Evolutionary conservation across 129 eudicot genomes (phyloP), one percentile per base, ranked within the genome.

Genomic region (Pseudognaphalium luteoalbum): DNA sequence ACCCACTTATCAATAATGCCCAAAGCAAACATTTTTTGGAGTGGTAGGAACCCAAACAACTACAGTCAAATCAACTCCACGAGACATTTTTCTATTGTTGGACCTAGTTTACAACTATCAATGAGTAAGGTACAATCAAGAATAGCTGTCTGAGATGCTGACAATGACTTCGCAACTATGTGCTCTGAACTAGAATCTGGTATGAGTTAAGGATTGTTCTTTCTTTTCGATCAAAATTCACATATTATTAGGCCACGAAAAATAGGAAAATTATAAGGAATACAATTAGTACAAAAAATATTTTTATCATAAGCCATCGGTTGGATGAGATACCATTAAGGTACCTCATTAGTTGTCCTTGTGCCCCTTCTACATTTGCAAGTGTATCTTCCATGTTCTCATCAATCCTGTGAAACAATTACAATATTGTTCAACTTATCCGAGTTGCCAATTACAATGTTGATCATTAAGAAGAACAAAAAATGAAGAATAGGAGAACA

Each of bases 341-440:
- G 81, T 88, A 88, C 87, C 87, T 86, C 75, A 85, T 86, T 76
- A 91, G 81, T 70, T 87, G 92, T 71, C 86, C 91, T 81, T 91
- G 97, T 62, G 97, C 97, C 10, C 94, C 95, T 60, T 91, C 97
- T 77, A 91, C 97, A 80, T 91, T 91, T 32, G 95, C 83, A 0
- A 91, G 73, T 0, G 97, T 87, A 72, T 90, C 96, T 28, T 90
- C 96, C 93, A 90, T 90, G 85, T 90, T 90, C 82, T 90, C 96
- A 22, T 91, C 97, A 29, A 91, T 91, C 90, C 97, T 91, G 86
- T 63, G 56, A 73, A 1, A 15, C 73, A 41, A 32, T 19, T 52
- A 8, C 11, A 4, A 39, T 7, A 52, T 32, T 20, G 20, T 76
- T 35, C 67, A 5, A 11, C 33, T 57, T 28, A 30, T 52, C 29